Base-by-base conservation (phyloP, 1,139 yeast species). In the Yamadazyma epiphylla region DNA sequence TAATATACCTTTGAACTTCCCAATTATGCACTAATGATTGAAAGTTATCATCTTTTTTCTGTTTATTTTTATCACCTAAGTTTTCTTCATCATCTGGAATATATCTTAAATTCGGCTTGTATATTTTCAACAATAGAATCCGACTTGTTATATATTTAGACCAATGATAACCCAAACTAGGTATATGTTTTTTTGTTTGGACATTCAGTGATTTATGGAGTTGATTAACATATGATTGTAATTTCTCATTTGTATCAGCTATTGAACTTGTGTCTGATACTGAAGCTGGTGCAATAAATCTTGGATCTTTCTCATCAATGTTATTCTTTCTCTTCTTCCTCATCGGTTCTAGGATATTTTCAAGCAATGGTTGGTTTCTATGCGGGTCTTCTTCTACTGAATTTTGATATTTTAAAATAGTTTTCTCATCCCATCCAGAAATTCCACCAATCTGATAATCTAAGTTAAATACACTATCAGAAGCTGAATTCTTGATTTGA, bases 381-480 rank as follows among this genome's bases (percentile, higher is more conserved):
- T 16, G 9, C 5, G 20, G 13, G 11, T 22, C 15, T 5, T 31
- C 31, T 39, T 44, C 25, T 6, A 13, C 16, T 5, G 15, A 17
- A 10, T 22, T 29, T 22, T 48, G 54, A 26, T 38, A 43, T 6
- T 36, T 36, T 13, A 30, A 36, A 8, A 69, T 56, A 4, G 64
- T 54, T 0, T 53, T 46, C 29, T 57, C 56, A 38, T 75, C 80
- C 95, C 95, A 87, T 0, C 95, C 96, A 4, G 78, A 68, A 33
- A 75, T 62, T 68, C 82, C 76, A 3, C 94, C 85, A 12, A 79
- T 46, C 48, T 87, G 96, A 45, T 78, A 78, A 38, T 83, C 84
- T 35, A 73, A 59, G 5, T 44, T 43, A 12, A 27, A 27, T 6
- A 31, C 32, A 5, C 38, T 29, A 13, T 35, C 47, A 2, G 72